phyloP scores from a whole-genome alignment of 2,329 filamentous ascomycete species.

The Xylariaceae sp. region DNA sequence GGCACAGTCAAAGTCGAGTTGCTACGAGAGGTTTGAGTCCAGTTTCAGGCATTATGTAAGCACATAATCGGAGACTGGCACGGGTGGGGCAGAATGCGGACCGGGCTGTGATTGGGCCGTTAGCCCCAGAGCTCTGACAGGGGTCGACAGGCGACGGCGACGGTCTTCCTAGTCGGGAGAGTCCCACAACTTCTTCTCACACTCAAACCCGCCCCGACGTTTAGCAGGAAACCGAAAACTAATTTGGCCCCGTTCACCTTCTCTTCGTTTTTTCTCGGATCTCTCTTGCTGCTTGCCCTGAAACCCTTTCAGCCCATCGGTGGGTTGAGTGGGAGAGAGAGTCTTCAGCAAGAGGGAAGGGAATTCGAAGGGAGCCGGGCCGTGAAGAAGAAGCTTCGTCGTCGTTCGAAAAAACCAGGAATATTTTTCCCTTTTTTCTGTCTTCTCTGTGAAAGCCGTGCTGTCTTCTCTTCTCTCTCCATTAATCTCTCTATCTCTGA shows the following conservation, averaged over 20 bases:
- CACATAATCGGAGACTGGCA: not conserved
- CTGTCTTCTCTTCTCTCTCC: not conserved
- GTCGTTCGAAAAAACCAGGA: not conserved
- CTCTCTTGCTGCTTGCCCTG: not conserved
- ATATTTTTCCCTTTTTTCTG: not conserved
- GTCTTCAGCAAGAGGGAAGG: too few relatives aligned
- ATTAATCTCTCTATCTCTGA: too few relatives aligned
- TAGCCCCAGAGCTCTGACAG: slow-evolving; percentile 1
- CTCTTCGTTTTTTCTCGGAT: slow-evolving; percentile 3
- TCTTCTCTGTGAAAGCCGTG: slow-evolving; percentile 2
- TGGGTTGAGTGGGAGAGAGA: too few relatives aligned
- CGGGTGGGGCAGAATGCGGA: not conserved
- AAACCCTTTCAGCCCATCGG: too few relatives aligned
- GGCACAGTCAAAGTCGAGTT: not conserved
- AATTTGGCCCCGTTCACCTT: slow-evolving; percentile 8
- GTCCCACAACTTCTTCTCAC: slow-evolving; percentile 20
- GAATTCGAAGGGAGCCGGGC: too few relatives aligned
- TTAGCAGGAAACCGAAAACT: slow-evolving; percentile 13
- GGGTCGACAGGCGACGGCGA: slow-evolving; percentile 13
- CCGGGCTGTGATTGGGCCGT: not conserved
- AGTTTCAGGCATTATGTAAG: not conserved
- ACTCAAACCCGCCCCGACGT: slow-evolving; percentile 11
- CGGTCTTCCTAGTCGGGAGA: slow-evolving; percentile 18
- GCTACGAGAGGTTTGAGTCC: not conserved
- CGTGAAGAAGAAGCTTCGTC: too few relatives aligned